A percentile compares a stretch with the other conserved stretches of the same genome.
Conservation (phyloP, 352 stramenopile genomes). For the Discostella stelligera region DNA sequence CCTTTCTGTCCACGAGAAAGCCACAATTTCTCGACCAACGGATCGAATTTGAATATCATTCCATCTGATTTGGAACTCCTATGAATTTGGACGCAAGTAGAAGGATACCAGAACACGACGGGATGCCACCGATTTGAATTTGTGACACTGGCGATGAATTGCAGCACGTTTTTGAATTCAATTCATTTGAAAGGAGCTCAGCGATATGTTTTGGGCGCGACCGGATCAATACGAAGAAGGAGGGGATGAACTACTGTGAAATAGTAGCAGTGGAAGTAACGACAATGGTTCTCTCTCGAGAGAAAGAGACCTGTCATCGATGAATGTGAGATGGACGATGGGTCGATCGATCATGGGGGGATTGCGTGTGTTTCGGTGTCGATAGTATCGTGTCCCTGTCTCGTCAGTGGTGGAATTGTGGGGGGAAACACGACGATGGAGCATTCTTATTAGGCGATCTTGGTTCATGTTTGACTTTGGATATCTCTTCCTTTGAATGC, state of each 20-base stretch:
- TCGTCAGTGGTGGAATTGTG: neutral
- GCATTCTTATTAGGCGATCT: neutral
- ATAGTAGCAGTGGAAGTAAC: too few relatives aligned
- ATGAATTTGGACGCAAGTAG: neutral
- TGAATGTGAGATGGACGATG: neutral
- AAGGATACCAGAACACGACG: neutral
- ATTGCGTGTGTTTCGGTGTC: conserved; percentile 13
- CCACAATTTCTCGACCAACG: neutral
- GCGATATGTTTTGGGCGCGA: neutral
- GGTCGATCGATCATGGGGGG: neutral
- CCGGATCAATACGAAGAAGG: too few relatives aligned
- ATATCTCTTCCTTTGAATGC: neutral
- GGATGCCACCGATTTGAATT: neutral
- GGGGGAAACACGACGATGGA: neutral
- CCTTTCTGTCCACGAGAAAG: neutral
- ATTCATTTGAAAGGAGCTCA: neutral
- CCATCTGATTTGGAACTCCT: neutral
- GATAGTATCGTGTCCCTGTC: conserved; percentile 5
- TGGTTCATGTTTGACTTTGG: neutral
- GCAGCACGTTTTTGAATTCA: neutral
- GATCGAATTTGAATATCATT: neutral
- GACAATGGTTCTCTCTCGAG: too few relatives aligned
- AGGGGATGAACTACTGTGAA: neutral
- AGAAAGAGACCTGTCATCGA: neutral
- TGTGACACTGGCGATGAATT: neutral